These are phyloP conservation scores for Dactylonectria macrodidyma DNA, from an alignment of 2,329 filamentous ascomycete species.

Conservation along the genomic window DNA sequence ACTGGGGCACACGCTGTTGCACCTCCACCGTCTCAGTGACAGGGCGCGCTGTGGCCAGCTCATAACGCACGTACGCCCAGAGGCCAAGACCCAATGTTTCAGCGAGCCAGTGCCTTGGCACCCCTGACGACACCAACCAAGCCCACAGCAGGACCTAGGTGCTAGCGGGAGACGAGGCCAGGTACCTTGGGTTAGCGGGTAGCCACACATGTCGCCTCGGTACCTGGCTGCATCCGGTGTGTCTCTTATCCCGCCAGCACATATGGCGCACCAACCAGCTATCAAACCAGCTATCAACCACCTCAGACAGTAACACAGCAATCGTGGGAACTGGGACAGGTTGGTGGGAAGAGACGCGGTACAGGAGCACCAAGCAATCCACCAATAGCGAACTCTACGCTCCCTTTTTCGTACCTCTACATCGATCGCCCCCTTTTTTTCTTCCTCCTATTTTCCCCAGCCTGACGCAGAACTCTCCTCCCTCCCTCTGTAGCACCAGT, in stretches of 20 bases:
- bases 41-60: not conserved
- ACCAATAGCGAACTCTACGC: conserved; percentile 8
- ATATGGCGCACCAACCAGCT: not conserved
- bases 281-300: conserved; percentile 9
- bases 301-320: conserved; percentile 14
- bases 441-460: conserved; percentile 13
- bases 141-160: conserved; percentile 6
- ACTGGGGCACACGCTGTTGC: conserved; percentile 10
- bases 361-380: conserved; percentile 17
- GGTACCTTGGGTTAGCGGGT: conserved; percentile 14
- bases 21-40: not conserved
- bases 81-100: not conserved
- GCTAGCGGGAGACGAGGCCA: conserved; percentile 15
- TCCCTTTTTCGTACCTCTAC: conserved; percentile 5
- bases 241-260: not conserved
- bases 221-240: conserved; percentile 16
- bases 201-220: conserved; percentile 2
- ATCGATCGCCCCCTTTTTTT: not conserved
- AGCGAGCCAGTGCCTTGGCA: conserved; percentile 11
- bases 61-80: conserved; percentile 10
- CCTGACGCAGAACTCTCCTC: conserved; percentile 16
- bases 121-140: conserved; percentile 30
- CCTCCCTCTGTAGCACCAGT: conserved; percentile 7
- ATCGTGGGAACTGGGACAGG: conserved; percentile 8
- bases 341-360: conserved; percentile 16